Evolutionary conservation across 83 land plant genomes (phyloP).

Genomic region (Picea abies): DNA sequence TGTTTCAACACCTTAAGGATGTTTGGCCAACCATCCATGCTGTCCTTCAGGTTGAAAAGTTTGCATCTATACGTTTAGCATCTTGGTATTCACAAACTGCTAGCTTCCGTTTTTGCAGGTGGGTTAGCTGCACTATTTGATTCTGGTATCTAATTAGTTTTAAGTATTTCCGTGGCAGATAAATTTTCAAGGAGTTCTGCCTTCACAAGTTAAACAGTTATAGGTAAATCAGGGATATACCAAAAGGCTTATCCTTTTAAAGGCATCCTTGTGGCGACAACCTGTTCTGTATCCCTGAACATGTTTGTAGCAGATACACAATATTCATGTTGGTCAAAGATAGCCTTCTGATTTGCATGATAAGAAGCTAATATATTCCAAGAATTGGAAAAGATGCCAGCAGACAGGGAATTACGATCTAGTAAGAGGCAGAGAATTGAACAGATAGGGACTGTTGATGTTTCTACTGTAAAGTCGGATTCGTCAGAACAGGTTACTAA

Average conservation of each 20-base stretch:
- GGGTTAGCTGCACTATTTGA: background rate
- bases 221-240: background rate
- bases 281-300: background rate
- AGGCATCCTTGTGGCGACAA: background rate
- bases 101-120: background rate
- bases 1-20: too few relatives aligned
- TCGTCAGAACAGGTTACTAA: background rate
- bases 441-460: background rate
- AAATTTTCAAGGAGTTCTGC: background rate
- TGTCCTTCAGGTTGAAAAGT: too few relatives aligned
- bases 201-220: background rate
- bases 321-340: background rate
- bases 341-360: background rate
- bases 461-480: background rate
- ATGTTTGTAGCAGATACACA: background rate
- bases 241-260: background rate
- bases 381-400: conserved; percentile 1
- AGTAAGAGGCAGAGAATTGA: conserved; percentile 10
- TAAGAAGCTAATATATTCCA: background rate
- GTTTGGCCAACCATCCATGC: too few relatives aligned
- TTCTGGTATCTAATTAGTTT: background rate
- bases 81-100: background rate
- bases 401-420: conserved; percentile 5
- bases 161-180: background rate
- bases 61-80: background rate